Percentiles rank a stretch among this genome's conserved stretches.
Conservation (phyloP, 352 stramenopile species). For the Globisporangium sylvaticum region DNA sequence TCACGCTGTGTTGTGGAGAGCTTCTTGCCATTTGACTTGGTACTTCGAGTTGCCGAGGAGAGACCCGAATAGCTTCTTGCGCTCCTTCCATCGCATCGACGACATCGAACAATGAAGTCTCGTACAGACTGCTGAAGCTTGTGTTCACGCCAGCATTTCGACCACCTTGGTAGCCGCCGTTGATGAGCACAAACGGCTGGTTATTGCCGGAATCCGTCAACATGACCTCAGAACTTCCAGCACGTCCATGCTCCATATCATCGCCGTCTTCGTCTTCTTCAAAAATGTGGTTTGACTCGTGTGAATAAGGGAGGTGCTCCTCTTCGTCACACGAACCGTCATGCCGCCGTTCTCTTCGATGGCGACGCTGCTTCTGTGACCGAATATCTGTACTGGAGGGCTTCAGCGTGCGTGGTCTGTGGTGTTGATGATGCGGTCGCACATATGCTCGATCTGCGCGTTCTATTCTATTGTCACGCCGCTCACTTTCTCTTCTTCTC, state of each 20-base stretch:
- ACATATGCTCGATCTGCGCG: background rate
- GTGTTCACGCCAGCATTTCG: background rate
- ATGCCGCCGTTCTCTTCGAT: background rate
- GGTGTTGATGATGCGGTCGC: too few species aligned
- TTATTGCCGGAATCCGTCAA: constrained; percentile 9
- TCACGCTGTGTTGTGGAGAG: background rate
- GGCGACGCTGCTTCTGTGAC: background rate
- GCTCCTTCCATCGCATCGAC: constrained; percentile 37
- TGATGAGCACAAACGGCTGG: constrained; percentile 13
- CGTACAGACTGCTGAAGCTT: constrained; percentile 31
- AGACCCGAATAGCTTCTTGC: background rate
- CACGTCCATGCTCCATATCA: background rate
- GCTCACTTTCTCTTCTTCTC: background rate
- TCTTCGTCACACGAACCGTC: background rate
- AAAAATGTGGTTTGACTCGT: background rate
- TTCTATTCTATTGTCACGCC: background rate
- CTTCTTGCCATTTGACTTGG: background rate
- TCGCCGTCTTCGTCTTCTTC: background rate
- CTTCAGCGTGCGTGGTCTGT: background rate
- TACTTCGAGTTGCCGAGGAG: background rate
- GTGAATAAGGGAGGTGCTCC: background rate
- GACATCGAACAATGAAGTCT: constrained; percentile 42
- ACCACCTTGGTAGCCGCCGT: background rate
- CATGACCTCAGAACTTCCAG: constrained; percentile 11
- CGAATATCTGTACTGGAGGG: background rate